Percentiles rank a stretch among this genome's conserved stretches.
These are phyloP conservation scores for Aspergillus cejpii DNA, from an alignment of 2,329 filamentous ascomycete genomes.

Conservation along the genomic window DNA sequence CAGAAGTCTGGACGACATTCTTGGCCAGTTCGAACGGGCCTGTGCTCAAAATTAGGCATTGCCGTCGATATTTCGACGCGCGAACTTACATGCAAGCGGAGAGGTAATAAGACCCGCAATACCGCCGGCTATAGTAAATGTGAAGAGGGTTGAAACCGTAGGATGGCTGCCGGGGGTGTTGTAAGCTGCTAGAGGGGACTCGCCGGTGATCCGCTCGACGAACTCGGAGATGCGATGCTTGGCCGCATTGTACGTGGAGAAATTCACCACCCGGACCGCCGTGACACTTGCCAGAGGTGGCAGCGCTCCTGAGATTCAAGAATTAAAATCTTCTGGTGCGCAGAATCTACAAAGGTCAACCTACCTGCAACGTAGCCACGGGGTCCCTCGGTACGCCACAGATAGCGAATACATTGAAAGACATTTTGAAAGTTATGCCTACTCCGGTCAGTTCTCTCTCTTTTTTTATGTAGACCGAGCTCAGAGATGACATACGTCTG, in stretches of 20 bases:
- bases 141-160: conserved; percentile 37
- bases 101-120: conserved; percentile 39
- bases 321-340: conserved; percentile 1
- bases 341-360: conserved; percentile 6
- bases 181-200: conserved; percentile 37
- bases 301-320: conserved; percentile 32
- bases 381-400: conserved; percentile 44
- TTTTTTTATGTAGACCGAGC: background rate
- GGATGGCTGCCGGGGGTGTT: conserved; percentile 40
- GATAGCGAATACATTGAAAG: conserved; percentile 39
- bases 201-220: conserved; percentile 37
- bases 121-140: conserved; percentile 40
- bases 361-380: conserved; percentile 44
- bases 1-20: conserved; percentile 46
- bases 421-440: conserved; percentile 43
- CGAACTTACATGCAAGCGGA: conserved; percentile 40
- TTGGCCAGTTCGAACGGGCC: conserved; percentile 45
- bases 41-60: conserved; percentile 13
- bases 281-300: conserved; percentile 43
- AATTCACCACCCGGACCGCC: conserved; percentile 41
- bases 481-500: conserved; percentile 37
- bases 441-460: conserved; percentile 2
- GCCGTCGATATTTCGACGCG: background rate
- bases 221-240: conserved; percentile 39
- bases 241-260: conserved; percentile 41